Conservation (phyloP, 352 stramenopile genomes). For the Pythium rhizo-oryzae region DNA sequence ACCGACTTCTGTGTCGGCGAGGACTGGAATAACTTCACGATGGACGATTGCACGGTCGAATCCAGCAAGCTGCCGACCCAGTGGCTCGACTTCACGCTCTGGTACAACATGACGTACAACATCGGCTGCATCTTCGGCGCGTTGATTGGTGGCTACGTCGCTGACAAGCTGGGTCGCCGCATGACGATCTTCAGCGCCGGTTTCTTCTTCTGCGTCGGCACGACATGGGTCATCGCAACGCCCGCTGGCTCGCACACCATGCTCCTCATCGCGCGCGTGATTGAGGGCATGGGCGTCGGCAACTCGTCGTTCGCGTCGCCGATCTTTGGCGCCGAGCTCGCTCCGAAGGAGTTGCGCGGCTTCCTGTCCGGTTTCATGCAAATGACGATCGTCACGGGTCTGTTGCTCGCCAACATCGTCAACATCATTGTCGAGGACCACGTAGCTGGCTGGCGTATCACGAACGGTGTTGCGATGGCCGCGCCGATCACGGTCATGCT, state of each 20-base stretch:
- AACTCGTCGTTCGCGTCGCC: conserved; percentile 51
- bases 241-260: conserved; percentile 24
- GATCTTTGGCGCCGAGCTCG: conserved; percentile 48
- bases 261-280: conserved; percentile 35
- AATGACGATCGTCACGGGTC: conserved; percentile 43
- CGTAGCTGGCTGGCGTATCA: conserved; percentile 35
- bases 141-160: conserved; percentile 34
- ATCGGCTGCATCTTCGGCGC: conserved; percentile 47
- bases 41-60: conserved; percentile 14
- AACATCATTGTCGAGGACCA: conserved; percentile 29
- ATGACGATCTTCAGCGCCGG: conserved; percentile 39
- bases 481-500: conserved; percentile 45
- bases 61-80: conserved; percentile 22
- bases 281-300: conserved; percentile 47
- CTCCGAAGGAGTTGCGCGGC: conserved; percentile 42
- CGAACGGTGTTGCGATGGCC: conserved; percentile 34
- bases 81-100: no score
- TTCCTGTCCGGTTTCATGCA: conserved; percentile 46
- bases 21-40: conserved; percentile 36
- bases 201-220: conserved; percentile 43
- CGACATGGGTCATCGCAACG: conserved; percentile 32
- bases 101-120: conserved; percentile 49
- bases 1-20: conserved; percentile 44
- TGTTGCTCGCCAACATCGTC: conserved; percentile 45
- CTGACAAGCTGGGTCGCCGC: conserved; percentile 42